A percentile compares a stretch with the other conserved stretches of the same genome.
Evolutionary conservation across 2,329 filamentous ascomycete species (phyloP).

Genomic region (Aspergillus sp.): DNA sequence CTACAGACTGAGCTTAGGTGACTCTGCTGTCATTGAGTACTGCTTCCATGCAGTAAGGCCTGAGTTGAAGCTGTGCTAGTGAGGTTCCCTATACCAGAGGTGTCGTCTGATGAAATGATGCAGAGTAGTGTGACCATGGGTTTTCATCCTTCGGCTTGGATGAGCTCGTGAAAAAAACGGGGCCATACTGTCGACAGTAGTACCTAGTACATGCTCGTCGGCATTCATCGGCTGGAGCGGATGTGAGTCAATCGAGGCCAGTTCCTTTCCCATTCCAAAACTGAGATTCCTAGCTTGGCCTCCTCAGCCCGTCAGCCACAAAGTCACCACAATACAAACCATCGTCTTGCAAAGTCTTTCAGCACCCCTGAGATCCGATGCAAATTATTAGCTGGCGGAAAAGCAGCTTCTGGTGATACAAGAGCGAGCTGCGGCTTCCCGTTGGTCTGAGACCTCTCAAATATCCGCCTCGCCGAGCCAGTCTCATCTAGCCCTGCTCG

Average conservation of each 20-base stretch:
- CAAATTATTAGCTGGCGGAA: conserved; percentile 26
- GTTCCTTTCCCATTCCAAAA: background rate
- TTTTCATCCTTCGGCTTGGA: conserved; percentile 1
- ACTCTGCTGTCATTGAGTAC: conserved; percentile 2
- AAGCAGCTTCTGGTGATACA: conserved; percentile 33
- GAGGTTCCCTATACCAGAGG: background rate
- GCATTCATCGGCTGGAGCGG: background rate
- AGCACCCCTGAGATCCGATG: conserved; percentile 17
- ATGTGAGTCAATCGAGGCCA: background rate
- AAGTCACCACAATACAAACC: conserved; percentile 13
- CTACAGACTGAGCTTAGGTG: conserved; percentile 15
- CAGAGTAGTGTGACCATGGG: conserved; percentile 7
- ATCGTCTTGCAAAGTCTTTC: conserved; percentile 15
- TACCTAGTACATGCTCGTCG: background rate
- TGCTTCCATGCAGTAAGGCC: conserved; percentile 17
- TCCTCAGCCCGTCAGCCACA: conserved; percentile 5
- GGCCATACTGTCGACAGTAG: background rate
- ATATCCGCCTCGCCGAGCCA: conserved; percentile 27
- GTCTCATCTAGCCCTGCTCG: conserved; percentile 9
- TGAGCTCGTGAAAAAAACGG: conserved; percentile 9
- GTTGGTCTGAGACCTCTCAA: conserved; percentile 36
- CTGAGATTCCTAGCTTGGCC: conserved; percentile 1
- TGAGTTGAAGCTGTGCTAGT: conserved; percentile 12
- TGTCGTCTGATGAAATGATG: conserved; percentile 20
- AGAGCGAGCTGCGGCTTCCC: conserved; percentile 35